Evolutionary conservation across 495 filamentous ascomycete genomes (phyloP), one percentile per base, ranked within the genome.

Genomic region (Daldinia childiae): DNA sequence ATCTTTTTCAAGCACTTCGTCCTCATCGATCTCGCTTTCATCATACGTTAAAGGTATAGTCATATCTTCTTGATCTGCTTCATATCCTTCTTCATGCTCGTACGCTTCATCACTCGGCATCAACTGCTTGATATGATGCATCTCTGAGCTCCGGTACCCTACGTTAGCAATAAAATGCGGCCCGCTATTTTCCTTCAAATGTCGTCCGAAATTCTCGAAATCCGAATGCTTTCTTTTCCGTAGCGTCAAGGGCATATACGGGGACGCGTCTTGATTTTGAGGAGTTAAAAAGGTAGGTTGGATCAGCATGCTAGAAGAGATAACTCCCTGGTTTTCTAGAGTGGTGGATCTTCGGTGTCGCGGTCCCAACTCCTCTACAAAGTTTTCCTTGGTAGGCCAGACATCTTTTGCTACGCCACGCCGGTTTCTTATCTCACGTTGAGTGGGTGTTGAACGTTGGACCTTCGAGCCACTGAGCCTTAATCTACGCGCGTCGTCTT

Each of bases 381-480:
- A 78, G 54, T 78, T 73, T 8, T 76, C 57, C 8, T 41, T 55
- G 3, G 71, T 78, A 19, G 76, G 76, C 76, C 76, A 78, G 5
- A 73, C 15, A 3, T 78, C 76, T 36, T 65, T 66, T 8, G 48
- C 32, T 11, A 6, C 30, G 19, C 56, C 7, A 15, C 52, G 64
- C 2, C 55, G 51, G 34, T 14, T 27, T 21, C 38, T 64, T 19
- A 32, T 55, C 30, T 58, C 56, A 21, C 21, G 34, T 38, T 50
- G 65, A 41, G 39, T 34, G n/a, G 55, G 27, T 11, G 19, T 24
- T 48, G 17, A 45, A 17, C 26, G 15, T 54, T 48, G 39, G 6
- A 4, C 12, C 21, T 57, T 66, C 19, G 59, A 15, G 8, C 56
- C 29, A 21, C 17, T 29, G 3, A 5, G 8, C 8, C 12, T 34